Evolutionary conservation across 2,329 filamentous ascomycete genomes (phyloP).

Genomic region (Tricladium varicosporioides): DNA sequence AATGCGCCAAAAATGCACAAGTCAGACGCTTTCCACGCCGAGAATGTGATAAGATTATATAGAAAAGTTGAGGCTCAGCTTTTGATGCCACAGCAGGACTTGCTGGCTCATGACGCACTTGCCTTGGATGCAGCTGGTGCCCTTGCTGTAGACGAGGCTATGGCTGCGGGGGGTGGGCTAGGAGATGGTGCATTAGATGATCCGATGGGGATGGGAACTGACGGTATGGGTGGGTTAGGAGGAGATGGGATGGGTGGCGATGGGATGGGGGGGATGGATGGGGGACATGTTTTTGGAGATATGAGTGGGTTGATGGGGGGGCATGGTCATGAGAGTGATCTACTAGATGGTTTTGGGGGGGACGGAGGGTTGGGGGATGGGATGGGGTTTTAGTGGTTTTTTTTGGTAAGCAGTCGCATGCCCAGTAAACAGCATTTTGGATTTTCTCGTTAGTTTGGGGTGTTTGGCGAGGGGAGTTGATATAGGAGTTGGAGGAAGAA

Average conservation of each 20-base stretch:
- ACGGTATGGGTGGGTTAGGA: constrained; percentile 3
- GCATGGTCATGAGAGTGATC: constrained; percentile 7
- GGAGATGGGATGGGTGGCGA: constrained; percentile 3
- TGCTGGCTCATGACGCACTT: too few species aligned
- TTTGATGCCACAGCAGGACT: constrained; percentile 16
- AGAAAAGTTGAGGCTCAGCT: constrained; percentile 33
- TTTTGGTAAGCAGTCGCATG: too few species aligned
- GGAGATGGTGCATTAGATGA: constrained; percentile 12
- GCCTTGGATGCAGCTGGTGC: too few species aligned
- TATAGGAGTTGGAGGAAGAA: too few species aligned
- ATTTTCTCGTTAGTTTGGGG: too few species aligned
- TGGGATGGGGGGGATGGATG: constrained; percentile 1
- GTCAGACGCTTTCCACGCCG: constrained; percentile 26
- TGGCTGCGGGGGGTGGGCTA: constrained; percentile 11
- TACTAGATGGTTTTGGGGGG: constrained; percentile 21
- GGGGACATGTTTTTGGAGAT: constrained; percentile 3
- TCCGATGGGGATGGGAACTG: constrained; percentile 9
- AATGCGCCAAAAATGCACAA: constrained; percentile 28
- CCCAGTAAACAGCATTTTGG: too few species aligned
- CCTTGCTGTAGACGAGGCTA: background rate
- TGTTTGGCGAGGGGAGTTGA: too few species aligned
- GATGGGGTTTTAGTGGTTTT: constrained; percentile 19
- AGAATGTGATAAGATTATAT: constrained; percentile 30
- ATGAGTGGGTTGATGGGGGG: constrained; percentile 21
- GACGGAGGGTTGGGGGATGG: constrained; percentile 18